Base-by-base conservation (phyloP, 2,329 filamentous ascomycete genomes). In the Arthrobotrys megalospora region DNA sequence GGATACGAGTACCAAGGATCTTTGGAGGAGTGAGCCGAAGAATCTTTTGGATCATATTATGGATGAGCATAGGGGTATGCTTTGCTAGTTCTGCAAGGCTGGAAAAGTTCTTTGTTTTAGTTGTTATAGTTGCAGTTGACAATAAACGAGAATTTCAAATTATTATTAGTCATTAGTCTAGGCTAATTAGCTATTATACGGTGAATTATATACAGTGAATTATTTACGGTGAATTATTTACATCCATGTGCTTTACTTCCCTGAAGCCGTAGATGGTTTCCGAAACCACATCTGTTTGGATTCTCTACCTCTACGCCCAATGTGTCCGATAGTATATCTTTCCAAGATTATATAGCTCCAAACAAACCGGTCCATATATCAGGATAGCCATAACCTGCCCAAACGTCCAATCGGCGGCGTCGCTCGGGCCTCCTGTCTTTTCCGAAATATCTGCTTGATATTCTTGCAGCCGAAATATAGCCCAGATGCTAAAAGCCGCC, bases 321-420 rank as follows among this genome's bases (percentile, higher is more conserved):
- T 16, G 45, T 3, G 3, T 28, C 24, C 36, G 52, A 32, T 64
- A 72, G 11, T 36, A 53, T 11, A 66, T 55, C 32, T 28, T 65
- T 14, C 21, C 48, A 12, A 73, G 38, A 1, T 45, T 41, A 38
- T 50, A 73, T 14, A 73, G 1, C 28, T 75, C 70, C 62, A 52
- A 75, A 4, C 24, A 60, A 19, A 75, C 70, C 14, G 70, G 70
- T 1, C 52, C 70, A 16, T 62, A 75, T 47, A 68, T 47, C 32
- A 75, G 12, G 45, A 75, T 47, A 21, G 70, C 70, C 48, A 68
- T 32, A 34, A 75, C 32, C 14, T 75, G 70, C 14, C 70, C 70
- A 36, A 75, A 75, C 10, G 41, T 55, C 70, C 70, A 75, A 16
- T 62, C 63, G 1, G 43, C 6, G 7, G 16, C 38, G 6, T 8